Percentiles rank a stretch among this genome's conserved stretches.
phyloP scores from a whole-genome alignment of 768 basidiomycete species.

The Boletus subparvulus region DNA sequence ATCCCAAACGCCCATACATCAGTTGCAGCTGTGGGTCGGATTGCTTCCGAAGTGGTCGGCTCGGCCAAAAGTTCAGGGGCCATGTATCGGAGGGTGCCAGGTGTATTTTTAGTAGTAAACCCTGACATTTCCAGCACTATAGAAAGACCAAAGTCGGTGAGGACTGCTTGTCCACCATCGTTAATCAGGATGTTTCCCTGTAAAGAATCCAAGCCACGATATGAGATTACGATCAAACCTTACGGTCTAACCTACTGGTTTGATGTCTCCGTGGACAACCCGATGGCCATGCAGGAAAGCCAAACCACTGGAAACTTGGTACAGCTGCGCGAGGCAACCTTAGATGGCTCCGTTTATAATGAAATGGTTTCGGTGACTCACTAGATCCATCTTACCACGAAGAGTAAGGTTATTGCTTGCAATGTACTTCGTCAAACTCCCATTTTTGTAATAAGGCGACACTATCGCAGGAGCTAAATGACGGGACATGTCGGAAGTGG shows the following conservation, averaged over 20 bases:
- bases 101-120: slow-evolving; percentile 36
- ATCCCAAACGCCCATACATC: slow-evolving; percentile 42
- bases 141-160: slow-evolving; percentile 43
- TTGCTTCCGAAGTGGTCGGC: slow-evolving; percentile 11
- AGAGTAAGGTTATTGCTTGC: slow-evolving; percentile 2
- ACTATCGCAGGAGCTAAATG: slow-evolving; percentile 23
- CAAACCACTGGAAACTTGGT: slow-evolving; percentile 22
- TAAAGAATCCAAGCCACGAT: not conserved
- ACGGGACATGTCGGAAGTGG: slow-evolving; percentile 16
- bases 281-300: slow-evolving; percentile 22
- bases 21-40: slow-evolving; percentile 25
- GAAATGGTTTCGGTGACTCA: slow-evolving; percentile 3
- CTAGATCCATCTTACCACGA: slow-evolving; percentile 21
- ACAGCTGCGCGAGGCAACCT: slow-evolving; percentile 12
- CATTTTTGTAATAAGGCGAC: slow-evolving; percentile 27
- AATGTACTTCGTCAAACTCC: slow-evolving; percentile 21
- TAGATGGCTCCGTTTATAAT: not conserved
- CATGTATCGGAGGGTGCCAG: slow-evolving; percentile 42
- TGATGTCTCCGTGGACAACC: slow-evolving; percentile 39
- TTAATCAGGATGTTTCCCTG: slow-evolving; percentile 40
- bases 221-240: not conserved
- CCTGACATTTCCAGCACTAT: slow-evolving; percentile 36
- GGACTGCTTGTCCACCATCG: slow-evolving; percentile 30
- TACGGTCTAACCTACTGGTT: slow-evolving; percentile 30
- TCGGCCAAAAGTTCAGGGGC: slow-evolving; percentile 34